Percentiles rank a stretch among this genome's conserved stretches.
Evolutionary conservation across 2,329 filamentous ascomycete genomes (phyloP).

Genomic region (Hymenoscyphus fructigenus): DNA sequence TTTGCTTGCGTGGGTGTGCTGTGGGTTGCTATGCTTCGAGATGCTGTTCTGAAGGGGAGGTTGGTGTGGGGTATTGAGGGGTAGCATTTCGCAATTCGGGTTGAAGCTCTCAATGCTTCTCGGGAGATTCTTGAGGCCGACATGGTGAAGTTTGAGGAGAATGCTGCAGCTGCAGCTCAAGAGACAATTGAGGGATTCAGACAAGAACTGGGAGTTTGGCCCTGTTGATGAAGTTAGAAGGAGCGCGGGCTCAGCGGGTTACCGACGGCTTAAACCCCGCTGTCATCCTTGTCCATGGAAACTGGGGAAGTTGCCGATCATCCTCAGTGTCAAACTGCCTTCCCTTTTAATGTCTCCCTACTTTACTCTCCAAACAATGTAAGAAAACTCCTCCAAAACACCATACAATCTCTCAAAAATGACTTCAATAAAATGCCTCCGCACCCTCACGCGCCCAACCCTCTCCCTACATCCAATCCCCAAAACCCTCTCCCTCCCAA

Average conservation of each 20-base stretch:
- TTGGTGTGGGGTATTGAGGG: conserved; percentile 25
- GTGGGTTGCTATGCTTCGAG: conserved; percentile 64
- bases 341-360: neutral
- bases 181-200: no score
- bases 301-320: neutral
- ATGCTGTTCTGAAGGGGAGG: conserved; percentile 18
- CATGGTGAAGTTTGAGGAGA: conserved; percentile 41
- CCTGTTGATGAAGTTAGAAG: neutral
- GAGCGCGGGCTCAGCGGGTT: neutral
- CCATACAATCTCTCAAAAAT: conserved; percentile 21
- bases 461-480: conserved; percentile 28
- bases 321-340: neutral
- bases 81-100: conserved; percentile 42
- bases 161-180: conserved; percentile 23
- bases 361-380: conserved; percentile 9
- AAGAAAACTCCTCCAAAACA: neutral
- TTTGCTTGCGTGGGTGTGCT: conserved; percentile 78
- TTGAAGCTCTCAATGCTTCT: conserved; percentile 46
- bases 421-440: conserved; percentile 29
- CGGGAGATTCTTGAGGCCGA: conserved; percentile 48
- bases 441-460: conserved; percentile 25
- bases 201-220: neutral
- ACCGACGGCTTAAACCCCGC: conserved; percentile 16
- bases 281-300: neutral
- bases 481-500: conserved; percentile 35